These are phyloP conservation scores for Claviceps spartinae DNA, from an alignment of 2,329 filamentous ascomycete genomes.

Conservation along the genomic window DNA sequence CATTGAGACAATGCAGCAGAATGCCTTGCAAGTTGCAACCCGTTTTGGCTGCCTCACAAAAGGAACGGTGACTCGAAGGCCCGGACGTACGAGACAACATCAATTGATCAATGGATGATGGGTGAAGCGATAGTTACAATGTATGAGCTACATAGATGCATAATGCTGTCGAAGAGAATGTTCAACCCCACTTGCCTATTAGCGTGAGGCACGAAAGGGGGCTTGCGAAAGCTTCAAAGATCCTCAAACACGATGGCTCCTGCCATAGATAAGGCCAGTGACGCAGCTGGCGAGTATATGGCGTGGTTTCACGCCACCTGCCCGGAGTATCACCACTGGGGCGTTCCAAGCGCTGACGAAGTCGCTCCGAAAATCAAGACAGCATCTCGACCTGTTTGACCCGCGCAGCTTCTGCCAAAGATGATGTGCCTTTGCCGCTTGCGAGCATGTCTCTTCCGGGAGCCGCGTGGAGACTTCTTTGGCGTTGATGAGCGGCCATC, in stretches of 20 bases:
- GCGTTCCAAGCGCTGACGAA: background rate
- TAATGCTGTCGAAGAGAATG: background rate
- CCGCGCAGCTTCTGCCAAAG: background rate
- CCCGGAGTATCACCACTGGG: background rate
- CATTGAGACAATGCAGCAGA: too few species aligned
- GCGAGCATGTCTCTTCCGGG: background rate
- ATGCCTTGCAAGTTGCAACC: too few species aligned
- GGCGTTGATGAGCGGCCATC: background rate
- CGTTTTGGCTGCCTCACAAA: too few species aligned
- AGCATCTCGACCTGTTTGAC: too few species aligned
- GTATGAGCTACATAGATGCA: background rate
- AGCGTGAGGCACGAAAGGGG: background rate
- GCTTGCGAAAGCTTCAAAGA: too few species aligned
- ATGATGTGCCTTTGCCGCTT: background rate
- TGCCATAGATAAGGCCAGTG: background rate
- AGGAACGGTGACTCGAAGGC: too few species aligned
- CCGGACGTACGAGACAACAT: too few species aligned
- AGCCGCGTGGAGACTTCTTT: slow-evolving; percentile 1
- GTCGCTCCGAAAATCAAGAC: too few species aligned
- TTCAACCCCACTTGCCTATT: background rate
- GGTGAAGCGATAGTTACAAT: background rate
- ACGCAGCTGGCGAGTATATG: background rate
- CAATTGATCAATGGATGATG: background rate
- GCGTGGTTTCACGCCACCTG: background rate
- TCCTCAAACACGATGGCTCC: background rate